These are phyloP conservation scores for Aspergillus pseudoviridinutans DNA, from an alignment of 2,329 filamentous ascomycete species.

Conservation along the genomic window DNA sequence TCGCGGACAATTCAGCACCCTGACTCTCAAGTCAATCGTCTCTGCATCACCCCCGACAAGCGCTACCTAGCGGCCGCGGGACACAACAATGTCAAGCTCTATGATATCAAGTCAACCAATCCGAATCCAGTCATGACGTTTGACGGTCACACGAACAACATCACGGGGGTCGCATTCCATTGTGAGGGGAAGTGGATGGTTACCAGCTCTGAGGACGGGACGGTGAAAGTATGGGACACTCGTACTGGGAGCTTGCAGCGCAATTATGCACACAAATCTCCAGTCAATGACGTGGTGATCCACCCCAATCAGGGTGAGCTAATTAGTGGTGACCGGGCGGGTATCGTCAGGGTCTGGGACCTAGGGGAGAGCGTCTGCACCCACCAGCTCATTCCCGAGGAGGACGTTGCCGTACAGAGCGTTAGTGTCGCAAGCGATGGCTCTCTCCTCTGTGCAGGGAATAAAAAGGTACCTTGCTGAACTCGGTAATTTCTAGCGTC, in stretches of 20 bases:
- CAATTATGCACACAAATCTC: constrained; percentile 83
- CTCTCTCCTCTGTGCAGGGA: constrained; percentile 85
- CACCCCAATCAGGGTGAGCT: constrained; percentile 98
- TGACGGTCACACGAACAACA: constrained; percentile 91
- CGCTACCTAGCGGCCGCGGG: constrained; percentile 82
- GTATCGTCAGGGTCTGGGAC: constrained; percentile 94
- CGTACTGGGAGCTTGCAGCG: constrained; percentile 80
- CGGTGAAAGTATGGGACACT: constrained; percentile 96
- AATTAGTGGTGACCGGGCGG: constrained; percentile 89
- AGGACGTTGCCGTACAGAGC: constrained; percentile 88
- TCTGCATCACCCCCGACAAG: constrained; percentile 98
- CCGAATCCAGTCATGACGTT: constrained; percentile 90
- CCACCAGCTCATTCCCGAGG: constrained; percentile 92
- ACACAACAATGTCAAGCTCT: constrained; percentile 88
- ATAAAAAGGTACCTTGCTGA: constrained; percentile 65
- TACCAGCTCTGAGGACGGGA: constrained; percentile 92
- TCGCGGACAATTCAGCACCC: constrained; percentile 97
- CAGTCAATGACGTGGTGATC: constrained; percentile 98
- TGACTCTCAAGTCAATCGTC: constrained; percentile 95
- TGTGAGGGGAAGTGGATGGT: constrained; percentile 99
- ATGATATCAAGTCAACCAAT: constrained; percentile 98
- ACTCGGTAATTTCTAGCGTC: not conserved
- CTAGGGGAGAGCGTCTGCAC: constrained; percentile 95
- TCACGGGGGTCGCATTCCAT: constrained; percentile 95
- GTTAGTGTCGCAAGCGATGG: constrained; percentile 96